Base-by-base conservation (phyloP, 1,284 basidiomycete genomes). In the Boletus mariae region DNA sequence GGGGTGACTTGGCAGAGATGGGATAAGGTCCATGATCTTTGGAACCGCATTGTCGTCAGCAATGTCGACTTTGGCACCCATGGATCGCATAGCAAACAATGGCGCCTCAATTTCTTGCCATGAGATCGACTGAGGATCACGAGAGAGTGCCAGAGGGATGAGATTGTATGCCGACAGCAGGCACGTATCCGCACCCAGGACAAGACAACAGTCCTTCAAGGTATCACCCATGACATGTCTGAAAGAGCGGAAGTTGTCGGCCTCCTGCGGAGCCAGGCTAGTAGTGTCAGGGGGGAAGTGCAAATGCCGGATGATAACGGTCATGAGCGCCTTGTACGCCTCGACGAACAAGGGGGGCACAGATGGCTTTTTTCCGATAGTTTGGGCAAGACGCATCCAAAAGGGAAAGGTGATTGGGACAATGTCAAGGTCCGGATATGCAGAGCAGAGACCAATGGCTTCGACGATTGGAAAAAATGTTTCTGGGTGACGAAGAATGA, bases 21-120 rank as follows among this genome's bases (percentile, higher is more conserved):
- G 93, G 41, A 99, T 85, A 45, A 98, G 80, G 62, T 94, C 91
- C 84, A 99, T 93, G 65, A 99, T 96, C 68, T 92, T 91, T 1
- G 95, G 94, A 23, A 98, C 85, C 41, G 93, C 86, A 55, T 83
- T 82, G 54, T 93, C 83, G 67, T 99, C 95, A 38, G 80, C 75
- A 8, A 85, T 77, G 64, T 98, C 90, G 20, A 98, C 83, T 70
- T 97, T 88, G 7, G 94, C 94, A 20, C 97, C 97, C 94, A 99
- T 99, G 4, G 95, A 94, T 47, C 97, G 83, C 88, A 99, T 90
- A 12, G 95, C 94, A 74, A 99, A 99, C 38, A 99, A 73, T 1
- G 97, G 97, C 1, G 97, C 97, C 70, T 99, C 97, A 49, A 99
- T 88, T 65, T 94, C 93, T 71, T 99, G 97, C 97, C 97, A 99